A percentile compares a stretch with the other conserved stretches of the same genome.
phyloP scores from a whole-genome alignment of 2,329 filamentous ascomycete species.

The Fusarium abutilonis region DNA sequence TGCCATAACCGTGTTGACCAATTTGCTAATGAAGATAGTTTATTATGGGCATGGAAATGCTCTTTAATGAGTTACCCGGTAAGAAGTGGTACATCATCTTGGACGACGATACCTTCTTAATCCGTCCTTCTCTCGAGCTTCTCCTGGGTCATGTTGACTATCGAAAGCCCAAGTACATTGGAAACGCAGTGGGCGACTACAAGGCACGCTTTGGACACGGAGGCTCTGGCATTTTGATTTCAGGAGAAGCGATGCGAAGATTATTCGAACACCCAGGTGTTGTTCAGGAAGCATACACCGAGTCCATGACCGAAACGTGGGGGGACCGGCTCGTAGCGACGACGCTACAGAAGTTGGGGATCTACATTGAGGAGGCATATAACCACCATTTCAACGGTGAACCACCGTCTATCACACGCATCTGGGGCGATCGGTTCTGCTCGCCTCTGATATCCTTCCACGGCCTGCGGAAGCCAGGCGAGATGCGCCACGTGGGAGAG shows the following conservation, averaged over 20 bases:
- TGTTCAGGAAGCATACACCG: conserved; percentile 56
- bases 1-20: background rate
- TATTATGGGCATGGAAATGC: conserved; percentile 63
- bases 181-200: conserved; percentile 67
- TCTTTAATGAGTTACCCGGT: conserved; percentile 59
- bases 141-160: conserved; percentile 62
- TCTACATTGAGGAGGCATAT: conserved; percentile 66
- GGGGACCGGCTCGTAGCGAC: conserved; percentile 65
- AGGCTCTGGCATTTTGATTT: conserved; percentile 64
- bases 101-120: conserved; percentile 67
- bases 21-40: conserved; percentile 53
- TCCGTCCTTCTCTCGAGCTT: conserved; percentile 59
- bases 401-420: conserved; percentile 58
- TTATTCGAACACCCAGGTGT: conserved; percentile 57
- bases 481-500: conserved; percentile 58
- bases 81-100: conserved; percentile 69
- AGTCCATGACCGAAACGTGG: conserved; percentile 62
- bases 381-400: conserved; percentile 67
- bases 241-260: conserved; percentile 59
- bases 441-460: conserved; percentile 66
- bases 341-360: conserved; percentile 62
- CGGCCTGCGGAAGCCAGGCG: conserved; percentile 55
- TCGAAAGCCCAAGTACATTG: conserved; percentile 59
- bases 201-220: conserved; percentile 66
- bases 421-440: conserved; percentile 62